A percentile compares a stretch with the other conserved stretches of the same genome.
Conservation (phyloP, 1,284 basidiomycete genomes). For the Malassezia slooffiae region DNA sequence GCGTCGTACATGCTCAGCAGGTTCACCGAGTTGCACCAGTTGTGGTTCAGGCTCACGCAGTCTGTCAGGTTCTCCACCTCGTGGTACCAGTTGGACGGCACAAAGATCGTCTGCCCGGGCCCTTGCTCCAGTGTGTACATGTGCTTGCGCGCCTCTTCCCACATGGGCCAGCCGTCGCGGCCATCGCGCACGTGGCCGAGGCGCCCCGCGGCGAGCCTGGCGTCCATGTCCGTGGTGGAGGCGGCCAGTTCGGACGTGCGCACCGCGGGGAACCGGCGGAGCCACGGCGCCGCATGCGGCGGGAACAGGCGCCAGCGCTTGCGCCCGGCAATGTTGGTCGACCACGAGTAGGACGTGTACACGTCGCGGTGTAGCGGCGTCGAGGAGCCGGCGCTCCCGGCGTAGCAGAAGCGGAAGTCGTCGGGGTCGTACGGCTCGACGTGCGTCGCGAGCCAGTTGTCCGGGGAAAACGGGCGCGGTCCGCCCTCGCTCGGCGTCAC, state of each 20-base stretch:
- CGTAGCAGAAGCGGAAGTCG: slow-evolving; percentile 50
- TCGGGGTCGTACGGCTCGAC: slow-evolving; percentile 49
- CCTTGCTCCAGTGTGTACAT: slow-evolving; percentile 9
- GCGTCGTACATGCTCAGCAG: slow-evolving; percentile 49
- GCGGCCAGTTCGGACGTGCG: slow-evolving; percentile 32
- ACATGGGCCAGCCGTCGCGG: slow-evolving; percentile 15
- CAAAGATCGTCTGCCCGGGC: slow-evolving; percentile 31
- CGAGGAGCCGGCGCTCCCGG: slow-evolving; percentile 19
- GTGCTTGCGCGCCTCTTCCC: slow-evolving; percentile 12
- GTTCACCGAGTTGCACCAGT: slow-evolving; percentile 52
- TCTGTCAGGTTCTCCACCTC: slow-evolving; percentile 43
- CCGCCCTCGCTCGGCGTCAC: neutral
- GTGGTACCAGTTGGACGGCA: slow-evolving; percentile 46
- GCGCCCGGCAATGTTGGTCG: slow-evolving; percentile 52
- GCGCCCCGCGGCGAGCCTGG: slow-evolving; percentile 21
- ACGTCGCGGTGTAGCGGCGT: slow-evolving; percentile 36
- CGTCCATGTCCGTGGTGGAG: slow-evolving; percentile 24
- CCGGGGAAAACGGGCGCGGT: neutral
- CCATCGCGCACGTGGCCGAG: slow-evolving; percentile 14
- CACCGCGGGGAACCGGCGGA: slow-evolving; percentile 38
- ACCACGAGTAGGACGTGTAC: slow-evolving; percentile 54
- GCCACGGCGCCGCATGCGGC: slow-evolving; percentile 43
- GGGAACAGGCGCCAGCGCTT: slow-evolving; percentile 54
- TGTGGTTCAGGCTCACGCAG: slow-evolving; percentile 35
- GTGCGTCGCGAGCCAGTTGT: slow-evolving; percentile 36